phyloP scores from a whole-genome alignment of 768 basidiomycete species.

The Podaxis carcinomalis region DNA sequence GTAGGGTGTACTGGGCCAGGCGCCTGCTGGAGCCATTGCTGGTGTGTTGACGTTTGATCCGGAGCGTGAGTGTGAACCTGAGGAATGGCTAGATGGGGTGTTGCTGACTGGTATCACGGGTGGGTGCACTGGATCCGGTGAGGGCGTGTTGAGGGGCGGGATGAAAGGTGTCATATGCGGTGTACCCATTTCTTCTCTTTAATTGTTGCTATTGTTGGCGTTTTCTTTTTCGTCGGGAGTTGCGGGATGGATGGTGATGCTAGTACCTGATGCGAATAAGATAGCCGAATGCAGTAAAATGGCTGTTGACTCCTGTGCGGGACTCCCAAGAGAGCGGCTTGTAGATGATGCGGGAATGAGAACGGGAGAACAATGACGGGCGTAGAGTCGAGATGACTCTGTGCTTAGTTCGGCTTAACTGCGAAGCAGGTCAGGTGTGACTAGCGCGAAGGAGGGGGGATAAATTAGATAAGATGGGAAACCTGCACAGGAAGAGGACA shows the following conservation, averaged over 20 bases:
- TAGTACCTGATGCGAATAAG: not conserved
- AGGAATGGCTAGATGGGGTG: not conserved
- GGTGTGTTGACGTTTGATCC: not conserved
- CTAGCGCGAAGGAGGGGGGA: not conserved
- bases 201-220: not conserved
- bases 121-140: constrained; percentile 3
- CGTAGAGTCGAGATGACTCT: not conserved
- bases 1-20: not conserved
- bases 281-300: not conserved
- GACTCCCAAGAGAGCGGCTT: not conserved
- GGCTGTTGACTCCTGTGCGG: not conserved
- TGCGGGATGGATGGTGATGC: not conserved
- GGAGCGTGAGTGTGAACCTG: not conserved
- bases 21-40: not conserved
- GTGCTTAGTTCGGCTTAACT: not conserved
- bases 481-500: not conserved
- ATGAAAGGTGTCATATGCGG: constrained; percentile 13
- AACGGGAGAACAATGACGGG: not conserved
- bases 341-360: not conserved
- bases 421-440: constrained; percentile 3
- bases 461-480: constrained; percentile 1
- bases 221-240: not conserved
- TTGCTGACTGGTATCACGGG: constrained; percentile 4
- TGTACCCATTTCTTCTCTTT: not conserved
- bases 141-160: constrained; percentile 12